phyloP scores from a whole-genome alignment of 1,284 basidiomycete species.

The Moniliella sp. region DNA sequence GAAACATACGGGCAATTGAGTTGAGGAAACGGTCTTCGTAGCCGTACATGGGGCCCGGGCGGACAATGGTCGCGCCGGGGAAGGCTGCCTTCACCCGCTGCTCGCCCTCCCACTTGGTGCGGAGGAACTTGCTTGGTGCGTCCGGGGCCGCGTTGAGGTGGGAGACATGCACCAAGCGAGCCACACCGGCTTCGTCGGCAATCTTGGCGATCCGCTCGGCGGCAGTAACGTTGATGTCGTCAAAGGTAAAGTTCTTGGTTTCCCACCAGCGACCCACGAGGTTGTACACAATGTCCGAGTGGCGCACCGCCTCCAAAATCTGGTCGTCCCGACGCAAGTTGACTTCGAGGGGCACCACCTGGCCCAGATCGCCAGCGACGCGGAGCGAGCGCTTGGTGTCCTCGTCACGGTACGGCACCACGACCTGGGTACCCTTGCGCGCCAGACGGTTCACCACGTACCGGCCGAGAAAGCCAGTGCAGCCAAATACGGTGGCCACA shows the following conservation, averaged over 20 bases:
- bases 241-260: constrained; percentile 71
- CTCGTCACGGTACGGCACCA: constrained; percentile 85
- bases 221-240: constrained; percentile 57
- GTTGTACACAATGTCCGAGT: constrained; percentile 95
- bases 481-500: constrained; percentile 85
- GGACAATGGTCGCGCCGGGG: constrained; percentile 67
- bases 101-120: constrained; percentile 74
- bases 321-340: constrained; percentile 66
- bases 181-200: constrained; percentile 54
- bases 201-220: constrained; percentile 50
- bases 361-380: constrained; percentile 85
- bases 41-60: constrained; percentile 67
- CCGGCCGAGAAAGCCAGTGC: constrained; percentile 79
- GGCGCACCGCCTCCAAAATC: constrained; percentile 76
- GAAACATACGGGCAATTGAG: constrained; percentile 60
- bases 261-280: constrained; percentile 69
- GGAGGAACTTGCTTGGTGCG: constrained; percentile 65
- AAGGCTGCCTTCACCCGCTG: constrained; percentile 64
- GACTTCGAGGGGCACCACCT: constrained; percentile 93
- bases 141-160: constrained; percentile 69
- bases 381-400: constrained; percentile 76
- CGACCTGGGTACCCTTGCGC: constrained; percentile 74
- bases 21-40: constrained; percentile 85
- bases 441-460: constrained; percentile 54
- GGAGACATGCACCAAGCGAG: constrained; percentile 76